phyloP scores from a whole-genome alignment of 768 basidiomycete genomes.

The Psilocybe subaeruginosa region DNA sequence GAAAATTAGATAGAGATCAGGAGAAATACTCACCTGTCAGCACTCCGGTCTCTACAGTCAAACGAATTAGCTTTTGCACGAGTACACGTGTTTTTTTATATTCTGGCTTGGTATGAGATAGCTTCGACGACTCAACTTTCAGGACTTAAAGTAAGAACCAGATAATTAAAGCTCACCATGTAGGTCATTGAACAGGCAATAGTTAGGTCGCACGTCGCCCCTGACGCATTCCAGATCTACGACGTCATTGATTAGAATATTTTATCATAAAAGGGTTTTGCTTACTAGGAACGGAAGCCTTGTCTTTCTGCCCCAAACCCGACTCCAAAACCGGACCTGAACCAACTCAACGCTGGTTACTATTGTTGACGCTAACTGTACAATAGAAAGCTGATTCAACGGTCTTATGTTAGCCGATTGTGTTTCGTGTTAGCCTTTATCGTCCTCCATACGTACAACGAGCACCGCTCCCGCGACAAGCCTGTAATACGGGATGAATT shows the following conservation, averaged over 20 bases:
- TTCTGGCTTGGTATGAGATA: background rate
- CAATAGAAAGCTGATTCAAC: background rate
- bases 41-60: background rate
- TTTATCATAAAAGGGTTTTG: background rate
- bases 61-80: background rate
- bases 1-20: background rate
- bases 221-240: background rate
- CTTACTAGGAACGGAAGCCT: background rate
- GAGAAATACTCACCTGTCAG: background rate
- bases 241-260: background rate
- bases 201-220: background rate
- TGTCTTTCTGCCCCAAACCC: background rate
- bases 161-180: background rate
- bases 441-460: background rate
- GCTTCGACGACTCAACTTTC: background rate
- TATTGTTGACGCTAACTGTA: background rate
- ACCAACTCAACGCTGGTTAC: background rate
- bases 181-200: background rate
- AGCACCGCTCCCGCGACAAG: background rate
- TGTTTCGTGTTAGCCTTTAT: background rate
- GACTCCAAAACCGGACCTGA: background rate
- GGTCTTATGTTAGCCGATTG: no score
- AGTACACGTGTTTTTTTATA: background rate
- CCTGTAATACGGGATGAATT: background rate
- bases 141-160: background rate